phyloP scores from a whole-genome alignment of 352 stramenopile genomes.

The Globisporangium uncinulatum region DNA sequence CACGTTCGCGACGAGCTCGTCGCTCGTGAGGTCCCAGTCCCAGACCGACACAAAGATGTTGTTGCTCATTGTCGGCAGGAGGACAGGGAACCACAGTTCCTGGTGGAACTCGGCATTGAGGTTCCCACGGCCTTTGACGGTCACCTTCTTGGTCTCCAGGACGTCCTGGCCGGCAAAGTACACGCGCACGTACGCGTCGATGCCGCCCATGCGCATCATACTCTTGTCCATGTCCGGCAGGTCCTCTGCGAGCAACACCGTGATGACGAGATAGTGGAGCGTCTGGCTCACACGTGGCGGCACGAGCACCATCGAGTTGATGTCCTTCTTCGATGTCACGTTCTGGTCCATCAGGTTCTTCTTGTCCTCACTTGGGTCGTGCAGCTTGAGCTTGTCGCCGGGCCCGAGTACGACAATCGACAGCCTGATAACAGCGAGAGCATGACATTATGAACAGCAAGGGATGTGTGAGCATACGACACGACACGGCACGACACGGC shows the following conservation, averaged over 20 bases:
- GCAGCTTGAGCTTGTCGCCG: constrained; percentile 70
- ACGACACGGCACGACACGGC: no score
- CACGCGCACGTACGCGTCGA: constrained; percentile 78
- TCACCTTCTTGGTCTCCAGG: constrained; percentile 64
- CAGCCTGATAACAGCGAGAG: no score
- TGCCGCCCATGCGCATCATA: constrained; percentile 51
- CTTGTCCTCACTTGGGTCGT: constrained; percentile 38
- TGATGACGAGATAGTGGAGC: constrained; percentile 74
- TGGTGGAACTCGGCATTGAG: constrained; percentile 54
- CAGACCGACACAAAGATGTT: constrained; percentile 81
- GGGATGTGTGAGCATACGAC: no score
- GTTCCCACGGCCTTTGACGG: constrained; percentile 50
- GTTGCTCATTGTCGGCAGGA: constrained; percentile 78
- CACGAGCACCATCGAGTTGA: constrained; percentile 80
- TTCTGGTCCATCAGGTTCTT: constrained; percentile 27
- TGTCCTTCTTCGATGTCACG: constrained; percentile 49
- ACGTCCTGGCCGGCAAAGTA: constrained; percentile 71
- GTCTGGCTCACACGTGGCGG: constrained; percentile 65
- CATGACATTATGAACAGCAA: no score
- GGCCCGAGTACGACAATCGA: constrained; percentile 84
- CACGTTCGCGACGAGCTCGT: constrained; percentile 72
- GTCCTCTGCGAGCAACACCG: constrained; percentile 69
- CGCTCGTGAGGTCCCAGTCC: constrained; percentile 65
- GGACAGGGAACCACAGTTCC: constrained; percentile 85
- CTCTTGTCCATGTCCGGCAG: constrained; percentile 83